Percentiles rank a stretch among this genome's conserved stretches.
Evolutionary conservation across 345 rosid species (phyloP).

Genomic region (Salix brachista): DNA sequence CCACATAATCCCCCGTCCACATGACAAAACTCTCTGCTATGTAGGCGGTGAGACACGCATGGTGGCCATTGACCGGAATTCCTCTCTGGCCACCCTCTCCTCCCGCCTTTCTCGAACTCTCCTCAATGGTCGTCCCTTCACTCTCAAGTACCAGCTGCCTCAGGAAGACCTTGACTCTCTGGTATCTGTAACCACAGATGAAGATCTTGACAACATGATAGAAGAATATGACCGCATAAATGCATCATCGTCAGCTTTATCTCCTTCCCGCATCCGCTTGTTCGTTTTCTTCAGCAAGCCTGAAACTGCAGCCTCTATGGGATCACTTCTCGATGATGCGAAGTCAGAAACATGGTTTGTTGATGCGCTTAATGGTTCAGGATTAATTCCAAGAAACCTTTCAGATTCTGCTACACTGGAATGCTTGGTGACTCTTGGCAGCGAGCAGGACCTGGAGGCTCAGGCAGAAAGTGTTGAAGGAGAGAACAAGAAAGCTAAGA

Average conservation of each 20-base stretch:
- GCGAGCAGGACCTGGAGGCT: slow-evolving; percentile 27
- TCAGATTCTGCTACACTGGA: slow-evolving; percentile 61
- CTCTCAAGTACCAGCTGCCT: slow-evolving; percentile 82
- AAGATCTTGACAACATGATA: slow-evolving; percentile 81
- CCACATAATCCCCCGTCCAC: slow-evolving; percentile 89
- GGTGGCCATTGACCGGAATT: slow-evolving; percentile 57
- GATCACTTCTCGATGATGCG: slow-evolving; percentile 53
- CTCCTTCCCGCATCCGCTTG: slow-evolving; percentile 52
- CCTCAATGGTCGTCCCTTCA: slow-evolving; percentile 60
- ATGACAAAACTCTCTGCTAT: slow-evolving; percentile 71
- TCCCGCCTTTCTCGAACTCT: slow-evolving; percentile 60
- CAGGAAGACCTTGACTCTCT: slow-evolving; percentile 81
- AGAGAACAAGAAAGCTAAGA: slow-evolving; percentile 29
- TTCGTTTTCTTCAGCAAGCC: slow-evolving; percentile 67
- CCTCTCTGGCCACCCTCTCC: slow-evolving; percentile 47
- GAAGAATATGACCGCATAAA: slow-evolving; percentile 67
- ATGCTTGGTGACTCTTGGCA: slow-evolving; percentile 52
- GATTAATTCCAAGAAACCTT: slow-evolving; percentile 54
- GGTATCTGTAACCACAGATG: slow-evolving; percentile 67
- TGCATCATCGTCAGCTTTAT: slow-evolving; percentile 26
- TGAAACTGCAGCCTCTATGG: slow-evolving; percentile 72
- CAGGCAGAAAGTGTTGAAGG: slow-evolving; percentile 18
- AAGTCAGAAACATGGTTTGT: slow-evolving; percentile 84
- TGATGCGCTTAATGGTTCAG: slow-evolving; percentile 68
- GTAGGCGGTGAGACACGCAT: slow-evolving; percentile 72